Percentiles rank a stretch among this genome's conserved stretches.
Conservation (phyloP, 2,329 filamentous ascomycete genomes). For the Aspergillus quadricinctus region DNA sequence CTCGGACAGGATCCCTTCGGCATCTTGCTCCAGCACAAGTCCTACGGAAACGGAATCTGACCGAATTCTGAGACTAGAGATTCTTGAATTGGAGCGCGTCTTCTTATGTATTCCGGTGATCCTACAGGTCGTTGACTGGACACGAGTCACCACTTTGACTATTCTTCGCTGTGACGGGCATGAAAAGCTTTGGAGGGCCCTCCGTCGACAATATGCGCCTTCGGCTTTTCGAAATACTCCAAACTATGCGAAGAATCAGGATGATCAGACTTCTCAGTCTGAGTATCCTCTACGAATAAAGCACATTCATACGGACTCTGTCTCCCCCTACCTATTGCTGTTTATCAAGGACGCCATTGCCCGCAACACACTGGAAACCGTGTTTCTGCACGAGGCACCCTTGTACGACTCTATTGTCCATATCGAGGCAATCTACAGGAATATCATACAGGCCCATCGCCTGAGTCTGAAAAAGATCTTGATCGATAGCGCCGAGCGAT, state of each 20-base stretch:
- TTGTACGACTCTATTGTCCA: constrained; percentile 55
- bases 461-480: constrained; percentile 67
- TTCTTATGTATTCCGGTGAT: constrained; percentile 69
- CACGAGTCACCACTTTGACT: constrained; percentile 64
- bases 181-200: constrained; percentile 69
- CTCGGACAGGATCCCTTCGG: neutral
- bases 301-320: constrained; percentile 69
- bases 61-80: constrained; percentile 59
- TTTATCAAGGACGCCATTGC: constrained; percentile 75
- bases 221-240: constrained; percentile 5
- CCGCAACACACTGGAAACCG: constrained; percentile 72
- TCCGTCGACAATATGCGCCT: constrained; percentile 60
- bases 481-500: constrained; percentile 64
- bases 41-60: constrained; percentile 15
- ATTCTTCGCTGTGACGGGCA: constrained; percentile 69
- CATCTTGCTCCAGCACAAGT: constrained; percentile 2
- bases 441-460: constrained; percentile 66
- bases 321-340: constrained; percentile 63
- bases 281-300: constrained; percentile 65
- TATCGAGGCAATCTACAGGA: constrained; percentile 67
- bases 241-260: constrained; percentile 7
- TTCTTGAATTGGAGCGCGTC: constrained; percentile 70
- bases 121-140: constrained; percentile 70
- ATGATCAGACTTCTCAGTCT: constrained; percentile 4
- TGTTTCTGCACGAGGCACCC: constrained; percentile 69